Base-by-base conservation (phyloP, 768 basidiomycete genomes). In the Clavulina sp. region DNA sequence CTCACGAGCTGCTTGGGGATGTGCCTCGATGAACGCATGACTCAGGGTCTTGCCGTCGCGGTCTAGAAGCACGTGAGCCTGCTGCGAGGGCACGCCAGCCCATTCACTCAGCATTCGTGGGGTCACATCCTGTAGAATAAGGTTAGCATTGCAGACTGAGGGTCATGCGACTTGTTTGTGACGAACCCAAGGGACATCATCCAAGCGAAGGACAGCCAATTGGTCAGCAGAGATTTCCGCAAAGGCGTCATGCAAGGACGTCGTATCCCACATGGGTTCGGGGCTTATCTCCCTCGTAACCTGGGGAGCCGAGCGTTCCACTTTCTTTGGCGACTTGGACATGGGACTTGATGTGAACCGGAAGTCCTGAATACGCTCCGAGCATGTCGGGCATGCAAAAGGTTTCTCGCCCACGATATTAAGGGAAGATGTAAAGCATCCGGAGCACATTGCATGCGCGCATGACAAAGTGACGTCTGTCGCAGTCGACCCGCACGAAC, bases 331-430 rank as follows among this genome's bases (percentile, higher is more conserved):
- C 43, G 43, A 28, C 23, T 33, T 48, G 28, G 24, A 23, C 52
- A 24, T 31, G 46, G 19, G 16, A 21, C 32, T 28, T 28, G 47
- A 36, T n/a, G 30, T 32, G 32, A 52, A 57, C 18, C 1, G 40
- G 48, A 16, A 24, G n/a, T 31, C 18, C 41, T 24, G n/a, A n/a
- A 36, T 30, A 24, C 31, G 44, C 46, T 23, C 33, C 29, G 9
- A 79, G 65, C 85, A 89, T 29, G 84, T 80, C 18, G 82, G 80
- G 56, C 86, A 89, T 54, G 79, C 75, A 75, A 88, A 84, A 53
- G 83, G 81, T 61, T 87, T 88, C 64, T 89, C 85, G 4, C 85
- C 85, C 18, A 87, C 86, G 49, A 88, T 88, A 57, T 89, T 89
- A 49, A 89, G 69, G 5, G 84, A 82, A 48, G 84, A 85, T 1